These are phyloP conservation scores for Dendryphion nanum DNA, from an alignment of 2,329 filamentous ascomycete genomes.

Conservation along the genomic window DNA sequence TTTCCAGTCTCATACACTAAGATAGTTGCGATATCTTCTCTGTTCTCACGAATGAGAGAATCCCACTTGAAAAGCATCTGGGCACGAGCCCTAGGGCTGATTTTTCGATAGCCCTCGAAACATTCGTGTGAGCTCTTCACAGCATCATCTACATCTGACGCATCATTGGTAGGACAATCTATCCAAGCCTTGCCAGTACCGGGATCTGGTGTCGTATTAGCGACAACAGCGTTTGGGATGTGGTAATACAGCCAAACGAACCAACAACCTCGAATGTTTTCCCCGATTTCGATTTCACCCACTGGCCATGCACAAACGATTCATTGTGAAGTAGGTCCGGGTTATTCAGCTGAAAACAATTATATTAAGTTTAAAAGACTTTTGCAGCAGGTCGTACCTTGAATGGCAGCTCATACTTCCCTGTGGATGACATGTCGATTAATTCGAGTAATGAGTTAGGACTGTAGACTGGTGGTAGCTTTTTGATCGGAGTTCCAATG, in stretches of 20 bases:
- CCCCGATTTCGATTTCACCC: constrained; percentile 56
- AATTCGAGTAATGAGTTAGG: too few species aligned
- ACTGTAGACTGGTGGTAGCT: not conserved
- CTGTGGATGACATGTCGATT: constrained; percentile 6
- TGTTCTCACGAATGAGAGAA: constrained; percentile 60
- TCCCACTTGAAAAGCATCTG: constrained; percentile 66
- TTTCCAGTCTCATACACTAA: constrained; percentile 61
- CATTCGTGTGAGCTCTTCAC: constrained; percentile 60
- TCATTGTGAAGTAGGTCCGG: constrained; percentile 54
- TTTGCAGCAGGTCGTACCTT: constrained; percentile 43
- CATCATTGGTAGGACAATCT: constrained; percentile 47
- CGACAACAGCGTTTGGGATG: not conserved
- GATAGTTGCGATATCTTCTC: constrained; percentile 62
- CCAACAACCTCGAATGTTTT: constrained; percentile 58
- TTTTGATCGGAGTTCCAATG: not conserved
- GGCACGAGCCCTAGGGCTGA: constrained; percentile 60
- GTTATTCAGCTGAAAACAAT: constrained; percentile 49
- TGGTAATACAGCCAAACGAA: constrained; percentile 19
- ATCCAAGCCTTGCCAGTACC: constrained; percentile 51
- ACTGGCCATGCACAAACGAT: constrained; percentile 55
- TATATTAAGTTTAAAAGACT: too few species aligned
- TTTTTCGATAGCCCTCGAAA: constrained; percentile 59
- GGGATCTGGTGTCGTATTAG: constrained; percentile 44
- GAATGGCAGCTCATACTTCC: constrained; percentile 42
- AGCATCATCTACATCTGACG: constrained; percentile 61